phyloP scores from a whole-genome alignment of 495 filamentous ascomycete genomes.

The Xylaria castorea region DNA sequence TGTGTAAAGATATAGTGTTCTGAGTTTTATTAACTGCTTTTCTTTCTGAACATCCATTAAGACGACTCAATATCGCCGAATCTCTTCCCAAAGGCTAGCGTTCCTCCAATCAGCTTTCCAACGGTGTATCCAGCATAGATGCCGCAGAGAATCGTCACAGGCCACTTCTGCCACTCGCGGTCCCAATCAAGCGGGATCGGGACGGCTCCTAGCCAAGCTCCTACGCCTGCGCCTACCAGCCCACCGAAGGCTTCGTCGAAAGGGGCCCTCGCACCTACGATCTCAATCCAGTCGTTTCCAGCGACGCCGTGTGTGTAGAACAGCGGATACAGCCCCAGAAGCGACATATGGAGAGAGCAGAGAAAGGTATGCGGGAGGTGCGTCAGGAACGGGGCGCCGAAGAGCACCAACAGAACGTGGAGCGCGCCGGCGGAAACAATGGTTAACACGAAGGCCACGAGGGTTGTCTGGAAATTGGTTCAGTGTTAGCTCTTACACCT shows the following conservation, averaged over 20 bases:
- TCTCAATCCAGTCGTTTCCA: conserved; percentile 71
- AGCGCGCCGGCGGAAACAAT: conserved; percentile 64
- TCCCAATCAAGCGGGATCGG: conserved; percentile 97
- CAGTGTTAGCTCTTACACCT: conserved; percentile 16
- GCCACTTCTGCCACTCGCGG: conserved; percentile 97
- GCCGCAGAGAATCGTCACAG: conserved; percentile 75
- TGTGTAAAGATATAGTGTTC: neutral
- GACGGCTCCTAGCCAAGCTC: conserved; percentile 80
- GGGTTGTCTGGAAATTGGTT: conserved; percentile 55
- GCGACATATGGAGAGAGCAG: conserved; percentile 78
- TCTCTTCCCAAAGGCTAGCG: conserved; percentile 48
- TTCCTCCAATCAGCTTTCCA: conserved; percentile 49
- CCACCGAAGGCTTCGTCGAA: conserved; percentile 75
- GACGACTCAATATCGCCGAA: conserved; percentile 30
- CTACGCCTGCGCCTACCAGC: conserved; percentile 65
- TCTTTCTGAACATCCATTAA: neutral
- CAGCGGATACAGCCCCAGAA: conserved; percentile 75
- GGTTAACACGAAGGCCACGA: conserved; percentile 69
- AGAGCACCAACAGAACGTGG: conserved; percentile 73
- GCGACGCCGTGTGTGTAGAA: conserved; percentile 88
- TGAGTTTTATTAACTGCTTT: neutral
- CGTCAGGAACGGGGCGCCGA: conserved; percentile 89
- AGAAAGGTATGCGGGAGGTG: conserved; percentile 80
- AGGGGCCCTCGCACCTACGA: conserved; percentile 61
- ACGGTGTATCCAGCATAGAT: conserved; percentile 49